Conservation (phyloP, 192 early-diverging fungal species). For the Coemansia sp. region DNA sequence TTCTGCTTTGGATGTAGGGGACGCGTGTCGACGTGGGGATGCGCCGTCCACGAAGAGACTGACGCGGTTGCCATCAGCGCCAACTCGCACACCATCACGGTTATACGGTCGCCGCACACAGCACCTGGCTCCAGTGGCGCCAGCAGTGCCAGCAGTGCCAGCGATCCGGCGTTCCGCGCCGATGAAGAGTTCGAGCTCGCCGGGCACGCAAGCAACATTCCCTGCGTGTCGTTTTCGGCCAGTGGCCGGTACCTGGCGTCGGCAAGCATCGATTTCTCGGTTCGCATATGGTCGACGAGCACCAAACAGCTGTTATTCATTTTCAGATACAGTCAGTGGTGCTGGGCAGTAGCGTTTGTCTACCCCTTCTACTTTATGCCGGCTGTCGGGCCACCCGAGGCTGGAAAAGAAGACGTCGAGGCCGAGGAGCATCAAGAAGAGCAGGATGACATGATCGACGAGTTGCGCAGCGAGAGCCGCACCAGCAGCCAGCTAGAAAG, state of each 20-base stretch:
- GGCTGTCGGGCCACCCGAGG: not conserved
- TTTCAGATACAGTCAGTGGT: slow-evolving; percentile 25
- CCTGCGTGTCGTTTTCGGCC: slow-evolving; percentile 31
- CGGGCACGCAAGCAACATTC: slow-evolving; percentile 33
- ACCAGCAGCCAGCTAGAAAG: not conserved
- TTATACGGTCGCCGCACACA: not conserved
- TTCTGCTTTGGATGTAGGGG: slow-evolving; percentile 1
- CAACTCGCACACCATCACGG: slow-evolving; percentile 35
- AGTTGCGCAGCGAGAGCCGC: not conserved
- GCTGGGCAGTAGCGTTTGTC: slow-evolving; percentile 43
- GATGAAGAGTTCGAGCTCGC: slow-evolving; percentile 5
- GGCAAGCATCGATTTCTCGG: slow-evolving; percentile 39
- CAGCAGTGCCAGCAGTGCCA: not conserved
- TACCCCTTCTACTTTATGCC: slow-evolving; percentile 42
- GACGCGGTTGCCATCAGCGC: slow-evolving; percentile 35
- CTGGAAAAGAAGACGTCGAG: not conserved
- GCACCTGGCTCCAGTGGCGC: not conserved
- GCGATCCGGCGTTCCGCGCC: slow-evolving; percentile 8
- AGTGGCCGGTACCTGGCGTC: slow-evolving; percentile 37
- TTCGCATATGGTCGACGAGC: slow-evolving; percentile 33
- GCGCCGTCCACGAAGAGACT: slow-evolving; percentile 16
- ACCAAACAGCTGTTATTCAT: slow-evolving; percentile 13
- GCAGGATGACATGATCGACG: not conserved
- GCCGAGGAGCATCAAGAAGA: not conserved
- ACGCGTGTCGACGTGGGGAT: slow-evolving; percentile 43